Conservation (phyloP, 2,329 filamentous ascomycete genomes). For the Lachnellula willkommii region DNA sequence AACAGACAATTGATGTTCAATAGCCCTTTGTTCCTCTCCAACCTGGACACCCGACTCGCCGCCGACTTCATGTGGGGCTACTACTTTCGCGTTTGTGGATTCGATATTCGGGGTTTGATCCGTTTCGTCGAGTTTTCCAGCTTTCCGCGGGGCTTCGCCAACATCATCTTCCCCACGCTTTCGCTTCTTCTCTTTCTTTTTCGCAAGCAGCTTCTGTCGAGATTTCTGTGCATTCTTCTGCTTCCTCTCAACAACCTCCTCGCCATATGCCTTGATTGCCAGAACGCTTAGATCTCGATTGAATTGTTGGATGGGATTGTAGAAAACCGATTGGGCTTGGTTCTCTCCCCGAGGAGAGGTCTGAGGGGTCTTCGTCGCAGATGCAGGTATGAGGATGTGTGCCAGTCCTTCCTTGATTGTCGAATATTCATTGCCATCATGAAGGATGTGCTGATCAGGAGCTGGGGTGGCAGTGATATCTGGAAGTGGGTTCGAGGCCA, state of each 20-base stretch:
- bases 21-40: not conserved
- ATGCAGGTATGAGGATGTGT: constrained; percentile 57
- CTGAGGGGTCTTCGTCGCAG: constrained; percentile 43
- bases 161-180: constrained; percentile 36
- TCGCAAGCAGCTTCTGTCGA: constrained; percentile 30
- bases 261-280: constrained; percentile 82
- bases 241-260: constrained; percentile 53
- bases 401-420: constrained; percentile 64
- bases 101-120: not conserved
- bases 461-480: constrained; percentile 30
- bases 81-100: not conserved
- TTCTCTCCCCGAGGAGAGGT: constrained; percentile 46
- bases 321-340: constrained; percentile 78
- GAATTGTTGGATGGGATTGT: constrained; percentile 98
- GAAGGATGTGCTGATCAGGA: constrained; percentile 30
- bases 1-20: not conserved
- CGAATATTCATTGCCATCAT: constrained; percentile 50
- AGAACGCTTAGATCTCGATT: constrained; percentile 93
- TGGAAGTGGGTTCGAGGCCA: constrained; percentile 2
- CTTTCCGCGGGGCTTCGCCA: constrained; percentile 33
- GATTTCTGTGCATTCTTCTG: constrained; percentile 40
- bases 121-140: constrained; percentile 27
- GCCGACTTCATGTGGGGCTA: not conserved
- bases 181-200: constrained; percentile 43
- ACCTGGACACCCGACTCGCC: not conserved